Percentiles rank a stretch among this genome's conserved stretches.
Conservation (phyloP, 192 early-diverging fungal species). For the Coemansia reversa region DNA sequence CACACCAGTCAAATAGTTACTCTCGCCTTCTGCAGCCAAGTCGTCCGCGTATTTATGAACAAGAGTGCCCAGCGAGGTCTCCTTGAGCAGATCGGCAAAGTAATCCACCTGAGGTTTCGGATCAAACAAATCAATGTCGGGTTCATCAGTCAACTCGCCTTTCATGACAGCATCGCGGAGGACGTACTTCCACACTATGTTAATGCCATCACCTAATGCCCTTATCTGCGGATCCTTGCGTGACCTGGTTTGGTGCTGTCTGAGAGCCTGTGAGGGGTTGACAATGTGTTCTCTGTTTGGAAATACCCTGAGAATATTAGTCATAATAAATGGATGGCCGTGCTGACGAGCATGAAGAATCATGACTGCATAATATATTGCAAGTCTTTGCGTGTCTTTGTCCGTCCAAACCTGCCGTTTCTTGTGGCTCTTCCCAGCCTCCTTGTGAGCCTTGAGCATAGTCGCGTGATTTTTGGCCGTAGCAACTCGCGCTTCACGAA, state of each 20-base stretch:
- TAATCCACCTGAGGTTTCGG: slow-evolving; percentile 11
- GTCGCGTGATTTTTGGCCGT: neutral
- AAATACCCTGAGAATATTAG: slow-evolving; percentile 9
- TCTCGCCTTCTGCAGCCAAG: slow-evolving; percentile 7
- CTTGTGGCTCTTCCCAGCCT: neutral
- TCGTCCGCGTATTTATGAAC: slow-evolving; percentile 18
- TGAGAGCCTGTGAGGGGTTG: slow-evolving; percentile 15
- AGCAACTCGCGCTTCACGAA: slow-evolving; percentile 5
- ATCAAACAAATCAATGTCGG: slow-evolving; percentile 23
- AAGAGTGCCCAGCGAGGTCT: slow-evolving; percentile 11
- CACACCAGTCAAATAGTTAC: neutral
- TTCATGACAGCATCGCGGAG: slow-evolving; percentile 28
- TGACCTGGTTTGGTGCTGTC: slow-evolving; percentile 18
- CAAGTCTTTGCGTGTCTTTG: slow-evolving; percentile 10
- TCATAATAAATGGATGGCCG: slow-evolving; percentile 17
- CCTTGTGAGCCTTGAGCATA: neutral
- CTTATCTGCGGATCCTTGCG: neutral
- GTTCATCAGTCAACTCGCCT: slow-evolving; percentile 17
- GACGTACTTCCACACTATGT: slow-evolving; percentile 24
- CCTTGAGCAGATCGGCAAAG: slow-evolving; percentile 14
- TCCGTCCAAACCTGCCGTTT: slow-evolving; percentile 19
- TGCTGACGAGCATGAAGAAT: slow-evolving; percentile 26
- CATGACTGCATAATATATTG: slow-evolving; percentile 20
- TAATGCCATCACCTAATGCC: neutral
- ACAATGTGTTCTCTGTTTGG: slow-evolving; percentile 8